Conservation (phyloP, 345 rosid genomes). For the Reutealis trisperma region DNA sequence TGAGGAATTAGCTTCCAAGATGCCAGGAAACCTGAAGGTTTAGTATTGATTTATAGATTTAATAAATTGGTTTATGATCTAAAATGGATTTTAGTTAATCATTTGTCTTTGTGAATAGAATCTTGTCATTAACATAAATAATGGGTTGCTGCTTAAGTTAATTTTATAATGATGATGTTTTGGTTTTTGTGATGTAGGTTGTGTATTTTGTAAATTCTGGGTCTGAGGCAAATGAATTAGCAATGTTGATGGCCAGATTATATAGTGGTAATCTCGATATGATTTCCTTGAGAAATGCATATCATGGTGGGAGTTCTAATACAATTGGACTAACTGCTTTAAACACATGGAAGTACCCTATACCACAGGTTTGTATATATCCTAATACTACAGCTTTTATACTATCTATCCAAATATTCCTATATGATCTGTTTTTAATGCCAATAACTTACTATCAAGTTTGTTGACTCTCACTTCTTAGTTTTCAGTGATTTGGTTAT, state of each 20-base stretch:
- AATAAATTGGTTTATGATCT: neutral
- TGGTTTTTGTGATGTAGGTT: constrained; percentile 53
- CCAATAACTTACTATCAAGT: neutral
- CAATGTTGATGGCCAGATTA: constrained; percentile 95
- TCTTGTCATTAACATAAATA: neutral
- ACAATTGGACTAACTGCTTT: constrained; percentile 89
- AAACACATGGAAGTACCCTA: constrained; percentile 90
- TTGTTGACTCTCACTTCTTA: neutral
- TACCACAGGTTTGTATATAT: constrained; percentile 69
- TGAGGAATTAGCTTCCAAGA: constrained; percentile 82
- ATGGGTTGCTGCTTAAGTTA: neutral
- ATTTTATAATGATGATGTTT: neutral
- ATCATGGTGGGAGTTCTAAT: constrained; percentile 92
- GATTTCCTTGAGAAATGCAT: constrained; percentile 92
- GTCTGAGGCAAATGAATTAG: constrained; percentile 89
- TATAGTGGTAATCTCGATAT: constrained; percentile 77
- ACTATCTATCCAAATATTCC: neutral
- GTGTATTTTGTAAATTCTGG: constrained; percentile 95
- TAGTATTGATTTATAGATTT: neutral
- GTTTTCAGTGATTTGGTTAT: too few species aligned
- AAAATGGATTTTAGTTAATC: neutral
- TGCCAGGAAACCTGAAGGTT: constrained; percentile 91
- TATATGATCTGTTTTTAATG: neutral
- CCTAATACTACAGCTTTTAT: neutral
- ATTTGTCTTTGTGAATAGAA: neutral